Evolutionary conservation across 495 filamentous ascomycete species (phyloP).

Genomic region (Bacidia gigantensis): DNA sequence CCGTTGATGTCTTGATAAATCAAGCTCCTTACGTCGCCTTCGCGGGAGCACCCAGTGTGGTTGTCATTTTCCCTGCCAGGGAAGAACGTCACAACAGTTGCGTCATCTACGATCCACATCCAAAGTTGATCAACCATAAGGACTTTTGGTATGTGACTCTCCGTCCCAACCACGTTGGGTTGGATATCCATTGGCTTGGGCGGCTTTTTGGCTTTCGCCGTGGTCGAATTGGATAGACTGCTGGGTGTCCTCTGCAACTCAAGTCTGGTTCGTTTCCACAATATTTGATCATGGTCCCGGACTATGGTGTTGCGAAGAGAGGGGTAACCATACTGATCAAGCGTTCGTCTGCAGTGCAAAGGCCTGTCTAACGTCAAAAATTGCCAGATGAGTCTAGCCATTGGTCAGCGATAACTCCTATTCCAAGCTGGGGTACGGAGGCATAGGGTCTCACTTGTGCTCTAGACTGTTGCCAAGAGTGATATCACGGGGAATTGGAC

Average conservation of each 20-base stretch:
- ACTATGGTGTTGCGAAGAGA: constrained; percentile 46
- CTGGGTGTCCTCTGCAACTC: not conserved
- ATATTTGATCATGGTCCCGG: constrained; percentile 55
- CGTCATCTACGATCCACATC: constrained; percentile 47
- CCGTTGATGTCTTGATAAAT: constrained; percentile 58
- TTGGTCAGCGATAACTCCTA: no score
- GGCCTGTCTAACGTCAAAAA: constrained; percentile 51
- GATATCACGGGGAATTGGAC: constrained; percentile 41
- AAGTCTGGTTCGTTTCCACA: constrained; percentile 48
- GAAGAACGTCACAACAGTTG: constrained; percentile 17
- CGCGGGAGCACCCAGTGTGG: constrained; percentile 12
- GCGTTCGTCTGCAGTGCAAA: constrained; percentile 47
- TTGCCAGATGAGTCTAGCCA: constrained; percentile 42
- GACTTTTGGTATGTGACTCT: constrained; percentile 28
- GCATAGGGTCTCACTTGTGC: constrained; percentile 21
- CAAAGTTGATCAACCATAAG: constrained; percentile 61
- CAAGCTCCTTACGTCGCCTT: constrained; percentile 48
- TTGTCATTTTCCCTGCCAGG: constrained; percentile 16
- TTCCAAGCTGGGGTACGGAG: not conserved
- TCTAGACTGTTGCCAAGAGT: constrained; percentile 40
- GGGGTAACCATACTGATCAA: constrained; percentile 56
- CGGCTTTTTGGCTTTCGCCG: constrained; percentile 7
- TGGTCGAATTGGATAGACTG: not conserved
- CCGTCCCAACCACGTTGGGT: not conserved
- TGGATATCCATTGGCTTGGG: not conserved